These are phyloP conservation scores for Eucalyptus regnans DNA, from an alignment of 345 rosid species.

Conservation along the genomic window DNA sequence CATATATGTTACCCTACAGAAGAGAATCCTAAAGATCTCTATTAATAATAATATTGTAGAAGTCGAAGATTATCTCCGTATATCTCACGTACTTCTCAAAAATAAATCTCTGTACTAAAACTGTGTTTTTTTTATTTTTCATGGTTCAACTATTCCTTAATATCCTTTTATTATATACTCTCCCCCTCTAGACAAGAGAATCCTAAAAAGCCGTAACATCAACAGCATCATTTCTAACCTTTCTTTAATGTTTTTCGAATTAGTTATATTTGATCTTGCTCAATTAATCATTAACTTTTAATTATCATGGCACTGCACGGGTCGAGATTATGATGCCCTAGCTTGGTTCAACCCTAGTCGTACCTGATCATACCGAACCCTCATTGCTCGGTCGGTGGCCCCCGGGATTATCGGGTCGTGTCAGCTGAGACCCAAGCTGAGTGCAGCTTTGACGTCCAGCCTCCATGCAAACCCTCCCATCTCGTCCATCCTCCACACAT, in stretches of 20 bases:
- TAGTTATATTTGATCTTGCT: not conserved
- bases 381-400: not conserved
- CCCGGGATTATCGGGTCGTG: not conserved
- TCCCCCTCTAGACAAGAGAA: not conserved
- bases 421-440: conserved; percentile 16
- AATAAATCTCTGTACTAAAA: not conserved
- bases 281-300: not conserved
- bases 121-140: not conserved
- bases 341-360: not conserved
- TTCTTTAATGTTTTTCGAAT: not conserved
- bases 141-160: not conserved
- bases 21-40: not conserved
- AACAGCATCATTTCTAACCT: not conserved
- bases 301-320: not conserved
- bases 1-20: not conserved
- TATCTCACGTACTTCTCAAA: not conserved
- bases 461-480: conserved; percentile 55
- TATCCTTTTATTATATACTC: not conserved
- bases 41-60: not conserved
- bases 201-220: not conserved
- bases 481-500: conserved; percentile 45
- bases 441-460: conserved; percentile 41
- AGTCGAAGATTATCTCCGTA: not conserved
- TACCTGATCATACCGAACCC: not conserved
- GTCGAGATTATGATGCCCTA: not conserved